Evolutionary conservation across 2,329 filamentous ascomycete genomes (phyloP).

Genomic region (Cladosporium sp.): DNA sequence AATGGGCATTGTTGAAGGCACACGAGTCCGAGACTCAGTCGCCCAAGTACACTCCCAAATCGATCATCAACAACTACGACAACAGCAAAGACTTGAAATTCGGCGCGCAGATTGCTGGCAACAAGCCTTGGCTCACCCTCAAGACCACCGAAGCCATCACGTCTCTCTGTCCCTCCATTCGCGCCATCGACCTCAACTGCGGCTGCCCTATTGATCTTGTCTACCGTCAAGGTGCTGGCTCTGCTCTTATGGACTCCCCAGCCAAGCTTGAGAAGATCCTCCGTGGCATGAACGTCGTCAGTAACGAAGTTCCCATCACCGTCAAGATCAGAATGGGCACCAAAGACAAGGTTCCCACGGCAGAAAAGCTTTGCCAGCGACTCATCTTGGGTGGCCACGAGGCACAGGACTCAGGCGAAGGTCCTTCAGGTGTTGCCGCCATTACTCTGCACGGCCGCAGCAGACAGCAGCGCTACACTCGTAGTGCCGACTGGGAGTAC

Average conservation of each 20-base stretch:
- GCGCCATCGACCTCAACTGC: constrained; percentile 92
- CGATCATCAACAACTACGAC: constrained; percentile 70
- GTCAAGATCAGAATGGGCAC: constrained; percentile 94
- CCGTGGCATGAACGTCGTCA: constrained; percentile 91
- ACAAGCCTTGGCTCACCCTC: constrained; percentile 83
- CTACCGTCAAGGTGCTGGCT: constrained; percentile 81
- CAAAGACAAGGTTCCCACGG: constrained; percentile 71
- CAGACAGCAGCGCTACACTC: constrained; percentile 90
- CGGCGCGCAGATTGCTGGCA: constrained; percentile 86
- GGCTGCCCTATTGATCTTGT: constrained; percentile 96
- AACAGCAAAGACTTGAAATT: constrained; percentile 80
- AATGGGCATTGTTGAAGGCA: constrained; percentile 93
- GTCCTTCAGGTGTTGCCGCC: constrained; percentile 82
- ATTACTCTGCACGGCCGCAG: constrained; percentile 91
- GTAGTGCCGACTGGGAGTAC: constrained; percentile 88
- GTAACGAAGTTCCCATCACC: constrained; percentile 83
- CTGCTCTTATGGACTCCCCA: constrained; percentile 81
- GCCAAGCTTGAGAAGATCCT: constrained; percentile 92
- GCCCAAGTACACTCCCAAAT: constrained; percentile 59
- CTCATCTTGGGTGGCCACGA: constrained; percentile 76
- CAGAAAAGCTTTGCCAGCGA: constrained; percentile 74
- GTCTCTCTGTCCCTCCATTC: constrained; percentile 71
- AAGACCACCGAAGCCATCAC: constrained; percentile 82
- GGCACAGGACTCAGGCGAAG: constrained; percentile 59
- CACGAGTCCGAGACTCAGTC: constrained; percentile 76